Percentiles rank a stretch among this genome's conserved stretches.
These are phyloP conservation scores for Chrysosporium keratinophilum DNA, from an alignment of 2,329 filamentous ascomycete species.

Conservation along the genomic window DNA sequence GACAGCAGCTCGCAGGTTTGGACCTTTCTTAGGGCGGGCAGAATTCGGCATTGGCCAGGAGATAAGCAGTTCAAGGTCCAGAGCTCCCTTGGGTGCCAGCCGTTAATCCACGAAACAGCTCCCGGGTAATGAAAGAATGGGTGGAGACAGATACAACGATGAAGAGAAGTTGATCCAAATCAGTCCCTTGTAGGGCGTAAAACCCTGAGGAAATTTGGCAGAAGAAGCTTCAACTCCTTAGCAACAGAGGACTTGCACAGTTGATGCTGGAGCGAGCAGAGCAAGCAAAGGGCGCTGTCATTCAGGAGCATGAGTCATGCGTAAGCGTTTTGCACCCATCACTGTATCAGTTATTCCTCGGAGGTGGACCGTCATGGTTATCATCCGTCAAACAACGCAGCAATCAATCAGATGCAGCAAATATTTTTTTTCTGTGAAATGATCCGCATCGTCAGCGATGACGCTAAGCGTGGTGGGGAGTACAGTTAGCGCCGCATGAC, in stretches of 20 bases:
- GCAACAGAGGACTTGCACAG: no score
- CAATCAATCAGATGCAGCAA: neutral
- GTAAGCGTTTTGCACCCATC: no score
- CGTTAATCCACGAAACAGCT: neutral
- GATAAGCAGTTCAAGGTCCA: neutral
- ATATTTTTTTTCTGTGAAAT: neutral
- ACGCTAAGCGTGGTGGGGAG: slow-evolving; percentile 7
- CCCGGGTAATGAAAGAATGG: neutral
- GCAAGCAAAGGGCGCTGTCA: neutral
- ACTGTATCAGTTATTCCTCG: no score
- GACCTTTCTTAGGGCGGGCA: slow-evolving; percentile 4
- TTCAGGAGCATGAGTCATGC: neutral
- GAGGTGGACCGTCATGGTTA: no score
- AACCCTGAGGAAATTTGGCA: neutral
- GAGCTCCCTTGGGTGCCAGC: neutral
- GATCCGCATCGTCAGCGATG: slow-evolving; percentile 1
- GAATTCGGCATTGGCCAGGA: slow-evolving; percentile 3
- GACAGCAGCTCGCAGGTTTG: neutral
- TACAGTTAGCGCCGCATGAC: slow-evolving; percentile 5
- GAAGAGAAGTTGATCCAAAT: neutral
- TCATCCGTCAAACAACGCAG: neutral
- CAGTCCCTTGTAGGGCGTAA: neutral
- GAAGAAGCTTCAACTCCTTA: neutral
- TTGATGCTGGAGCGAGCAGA: neutral
- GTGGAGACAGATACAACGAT: neutral